Conservation (phyloP, 345 rosid genomes). For the Eucalyptus leucophloia region DNA sequence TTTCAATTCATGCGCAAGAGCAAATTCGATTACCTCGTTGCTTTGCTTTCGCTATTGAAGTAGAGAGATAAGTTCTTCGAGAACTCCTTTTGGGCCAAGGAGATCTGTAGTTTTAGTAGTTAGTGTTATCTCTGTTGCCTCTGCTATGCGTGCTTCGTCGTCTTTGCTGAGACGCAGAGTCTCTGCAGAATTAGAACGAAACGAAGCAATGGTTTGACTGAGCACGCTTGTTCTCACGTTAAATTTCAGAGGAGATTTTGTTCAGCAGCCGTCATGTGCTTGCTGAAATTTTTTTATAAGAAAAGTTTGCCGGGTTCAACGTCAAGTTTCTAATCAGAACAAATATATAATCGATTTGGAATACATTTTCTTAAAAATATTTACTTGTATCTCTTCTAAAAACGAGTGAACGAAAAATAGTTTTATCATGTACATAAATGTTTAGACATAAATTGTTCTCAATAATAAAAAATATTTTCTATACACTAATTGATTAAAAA, state of each 20-base stretch:
- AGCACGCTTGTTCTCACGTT: neutral
- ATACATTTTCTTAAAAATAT: neutral
- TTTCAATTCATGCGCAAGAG: neutral
- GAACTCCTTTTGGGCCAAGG: neutral
- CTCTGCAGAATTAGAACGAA: neutral
- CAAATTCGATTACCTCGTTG: neutral
- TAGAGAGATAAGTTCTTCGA: neutral
- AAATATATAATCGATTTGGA: neutral
- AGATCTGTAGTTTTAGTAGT: neutral
- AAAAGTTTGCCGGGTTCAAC: neutral
- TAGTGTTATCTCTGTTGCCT: neutral
- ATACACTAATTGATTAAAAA: neutral
- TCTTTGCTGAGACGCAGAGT: neutral
- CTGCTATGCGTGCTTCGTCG: neutral
- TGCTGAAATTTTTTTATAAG: neutral
- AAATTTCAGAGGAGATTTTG: neutral
- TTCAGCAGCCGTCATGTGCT: neutral
- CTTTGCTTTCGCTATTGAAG: neutral
- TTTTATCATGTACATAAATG: rapidly evolving
- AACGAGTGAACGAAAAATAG: neutral
- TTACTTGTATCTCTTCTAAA: neutral
- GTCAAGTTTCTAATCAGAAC: neutral
- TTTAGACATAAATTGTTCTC: neutral
- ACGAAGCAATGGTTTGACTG: neutral
- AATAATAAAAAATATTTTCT: neutral